These are phyloP conservation scores for Pythium grandisporangium DNA, from an alignment of 352 stramenopile genomes.

Conservation along the genomic window DNA sequence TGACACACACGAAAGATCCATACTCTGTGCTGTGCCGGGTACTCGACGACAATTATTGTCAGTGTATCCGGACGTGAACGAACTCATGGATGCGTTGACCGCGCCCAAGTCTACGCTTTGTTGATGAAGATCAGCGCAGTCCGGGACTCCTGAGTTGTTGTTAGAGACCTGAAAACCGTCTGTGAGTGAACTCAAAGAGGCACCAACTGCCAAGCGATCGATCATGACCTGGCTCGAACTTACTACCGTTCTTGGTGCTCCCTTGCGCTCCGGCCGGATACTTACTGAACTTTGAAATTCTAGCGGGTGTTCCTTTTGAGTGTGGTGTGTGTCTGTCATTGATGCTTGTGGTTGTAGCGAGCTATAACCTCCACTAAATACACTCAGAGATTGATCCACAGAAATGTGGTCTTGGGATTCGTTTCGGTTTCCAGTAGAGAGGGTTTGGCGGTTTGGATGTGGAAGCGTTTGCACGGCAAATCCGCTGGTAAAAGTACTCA, in stretches of 20 bases:
- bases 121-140: no score
- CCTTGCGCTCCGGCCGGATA: no score
- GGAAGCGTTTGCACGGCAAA: conserved; percentile 3
- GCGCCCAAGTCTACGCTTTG: background rate
- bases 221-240: background rate
- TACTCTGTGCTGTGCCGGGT: background rate
- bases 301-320: background rate
- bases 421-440: background rate
- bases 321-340: background rate
- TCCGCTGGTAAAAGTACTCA: conserved; percentile 15
- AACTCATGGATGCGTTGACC: conserved; percentile 9
- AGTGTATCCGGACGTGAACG: conserved; percentile 14
- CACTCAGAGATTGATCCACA: conserved; percentile 11
- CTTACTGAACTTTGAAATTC: background rate
- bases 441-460: no score
- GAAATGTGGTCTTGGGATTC: background rate
- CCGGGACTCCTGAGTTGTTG: background rate
- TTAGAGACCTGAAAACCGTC: background rate
- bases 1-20: background rate
- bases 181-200: conserved; percentile 6
- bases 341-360: background rate
- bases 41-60: background rate
- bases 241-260: no score
- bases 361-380: background rate
- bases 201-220: background rate